Evolutionary conservation across 768 basidiomycete genomes (phyloP), one percentile per base, ranked within the genome.

Genomic region (Panaeolus cyanescens): DNA sequence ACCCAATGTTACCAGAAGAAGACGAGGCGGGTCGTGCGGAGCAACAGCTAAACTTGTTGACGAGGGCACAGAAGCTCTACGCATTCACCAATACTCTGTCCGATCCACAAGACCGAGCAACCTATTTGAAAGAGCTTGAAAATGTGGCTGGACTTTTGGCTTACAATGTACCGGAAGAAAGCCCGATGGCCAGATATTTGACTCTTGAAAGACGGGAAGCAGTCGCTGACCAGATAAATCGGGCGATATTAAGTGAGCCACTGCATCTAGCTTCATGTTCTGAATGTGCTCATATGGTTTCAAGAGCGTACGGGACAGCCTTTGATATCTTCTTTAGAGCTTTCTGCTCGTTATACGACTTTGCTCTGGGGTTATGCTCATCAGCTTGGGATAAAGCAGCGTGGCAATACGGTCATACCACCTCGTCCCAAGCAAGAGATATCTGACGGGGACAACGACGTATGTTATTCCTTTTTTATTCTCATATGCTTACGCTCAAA

Each of bases 171-270:
- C 92, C 95, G 0, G 92, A 93, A 67, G 83, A 79, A 34, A 93
- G 93, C 67, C 83, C 90, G 0, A 81, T 95, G 67, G 78, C 84
- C 15, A 86, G 82, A 59, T 98, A 96, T 74, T 73, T 97, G 62
- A 82, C 83, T 34, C 88, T 90, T 71, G 85, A 85, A 56, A 79
- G 95, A 68, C 84, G 95, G 61, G 89, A 92, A 64, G 85, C 84
- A 5, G 84, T 97, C 20, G 95, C 95, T 5, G 91, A 93, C 60
- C 92, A 95, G 75, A 88, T 99, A 39, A 91, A 96, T 65, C 81
- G 85, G 42, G 95, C 95, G 15, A 91, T 97, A 53, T 74, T 97
- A 12, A 78, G 95, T 95, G 67, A 71, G 92, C 81, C 22, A 37
- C 55, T 36, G 19, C 13, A 6, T 33, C 55, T 34, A 40, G 25